Evolutionary conservation across 2,329 filamentous ascomycete species (phyloP).

Genomic region (Penicillium sp.): DNA sequence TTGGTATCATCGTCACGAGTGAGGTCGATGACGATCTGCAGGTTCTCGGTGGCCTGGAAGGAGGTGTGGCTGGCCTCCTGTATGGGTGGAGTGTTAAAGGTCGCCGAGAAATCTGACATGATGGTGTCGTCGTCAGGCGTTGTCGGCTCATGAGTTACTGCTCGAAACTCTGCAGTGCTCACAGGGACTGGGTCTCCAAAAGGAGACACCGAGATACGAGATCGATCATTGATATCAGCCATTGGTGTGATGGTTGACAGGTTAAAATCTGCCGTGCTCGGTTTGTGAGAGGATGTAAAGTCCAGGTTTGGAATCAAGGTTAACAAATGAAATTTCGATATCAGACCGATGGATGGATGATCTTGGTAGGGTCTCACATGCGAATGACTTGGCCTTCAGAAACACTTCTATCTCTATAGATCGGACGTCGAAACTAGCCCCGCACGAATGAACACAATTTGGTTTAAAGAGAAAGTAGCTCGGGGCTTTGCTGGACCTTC

Average conservation of each 20-base stretch:
- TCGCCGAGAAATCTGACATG: background rate
- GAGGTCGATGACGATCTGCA: background rate
- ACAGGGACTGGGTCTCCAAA: background rate
- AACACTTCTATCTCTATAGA: background rate
- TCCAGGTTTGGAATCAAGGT: background rate
- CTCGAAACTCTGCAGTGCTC: background rate
- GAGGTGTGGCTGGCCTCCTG: background rate
- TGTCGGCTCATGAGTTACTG: background rate
- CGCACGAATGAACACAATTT: background rate
- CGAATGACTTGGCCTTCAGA: background rate
- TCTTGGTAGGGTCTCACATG: background rate
- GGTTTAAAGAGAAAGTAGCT: background rate
- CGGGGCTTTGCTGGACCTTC: background rate
- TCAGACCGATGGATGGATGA: background rate
- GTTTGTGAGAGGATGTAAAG: background rate
- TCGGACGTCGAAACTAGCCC: background rate
- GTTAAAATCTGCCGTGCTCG: background rate
- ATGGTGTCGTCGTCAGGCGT: background rate
- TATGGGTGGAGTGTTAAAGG: background rate
- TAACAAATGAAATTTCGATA: background rate
- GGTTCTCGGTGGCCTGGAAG: background rate
- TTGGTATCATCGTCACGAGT: background rate
- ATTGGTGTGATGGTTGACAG: background rate
- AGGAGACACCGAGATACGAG: constrained; percentile 1
- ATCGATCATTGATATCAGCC: background rate